Percentiles rank a stretch among this genome's conserved stretches.
Evolutionary conservation across 306 rosid species (phyloP).

Genomic region (Citrullus amarus): DNA sequence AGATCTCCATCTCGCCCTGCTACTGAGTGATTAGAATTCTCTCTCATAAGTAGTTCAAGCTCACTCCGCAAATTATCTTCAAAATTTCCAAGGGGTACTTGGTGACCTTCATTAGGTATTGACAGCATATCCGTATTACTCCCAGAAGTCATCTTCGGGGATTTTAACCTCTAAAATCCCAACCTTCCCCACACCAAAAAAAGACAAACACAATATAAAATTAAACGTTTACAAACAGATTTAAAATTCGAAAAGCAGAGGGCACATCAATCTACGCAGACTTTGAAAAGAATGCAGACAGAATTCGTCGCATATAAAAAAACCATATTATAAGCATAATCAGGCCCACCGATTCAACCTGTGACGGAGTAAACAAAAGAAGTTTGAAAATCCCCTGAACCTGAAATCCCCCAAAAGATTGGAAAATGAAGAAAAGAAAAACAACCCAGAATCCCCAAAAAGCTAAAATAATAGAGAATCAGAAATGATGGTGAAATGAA

Average conservation of each 20-base stretch:
- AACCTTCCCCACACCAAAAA: background rate
- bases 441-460: background rate
- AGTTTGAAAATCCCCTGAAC: background rate
- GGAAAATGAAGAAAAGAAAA: background rate
- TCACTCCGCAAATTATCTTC: constrained; percentile 63
- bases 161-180: constrained; percentile 17
- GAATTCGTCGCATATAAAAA: background rate
- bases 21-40: constrained; percentile 44
- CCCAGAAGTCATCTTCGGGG: constrained; percentile 48
- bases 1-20: constrained; percentile 49
- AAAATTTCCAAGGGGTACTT: constrained; percentile 34
- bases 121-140: constrained; percentile 31
- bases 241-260: too few relatives aligned
- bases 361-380: background rate
- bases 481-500: background rate
- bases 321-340: background rate
- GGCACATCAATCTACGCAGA: background rate
- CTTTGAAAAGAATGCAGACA: constrained; percentile 4
- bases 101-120: constrained; percentile 20
- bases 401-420: background rate
- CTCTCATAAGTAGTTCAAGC: constrained; percentile 56
- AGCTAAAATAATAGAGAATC: background rate
- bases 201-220: background rate
- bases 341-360: background rate
- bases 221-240: too few relatives aligned